A percentile compares a stretch with the other conserved stretches of the same genome.
These are phyloP conservation scores for Dryas alaskensis DNA, from an alignment of 306 rosid species.

Conservation along the genomic window DNA sequence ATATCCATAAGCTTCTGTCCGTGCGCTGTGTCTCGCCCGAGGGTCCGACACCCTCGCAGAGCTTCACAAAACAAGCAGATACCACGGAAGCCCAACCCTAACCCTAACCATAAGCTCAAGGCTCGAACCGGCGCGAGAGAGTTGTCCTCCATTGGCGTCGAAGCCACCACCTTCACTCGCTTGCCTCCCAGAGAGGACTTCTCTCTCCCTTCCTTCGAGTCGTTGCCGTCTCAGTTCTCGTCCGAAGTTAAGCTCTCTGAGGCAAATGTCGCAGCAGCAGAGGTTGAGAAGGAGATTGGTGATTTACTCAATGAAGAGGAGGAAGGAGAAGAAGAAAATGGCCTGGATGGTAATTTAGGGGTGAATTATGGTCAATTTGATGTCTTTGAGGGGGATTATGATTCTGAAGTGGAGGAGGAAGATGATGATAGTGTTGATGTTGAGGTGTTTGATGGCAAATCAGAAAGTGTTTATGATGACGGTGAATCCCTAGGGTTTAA, in stretches of 20 bases:
- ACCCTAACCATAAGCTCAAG: slow-evolving; percentile 23
- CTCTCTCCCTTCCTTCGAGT: slow-evolving; percentile 24
- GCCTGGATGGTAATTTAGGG: slow-evolving; percentile 19
- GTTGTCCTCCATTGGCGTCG: slow-evolving; percentile 45
- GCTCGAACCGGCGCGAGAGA: slow-evolving; percentile 33
- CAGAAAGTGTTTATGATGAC: slow-evolving; percentile 7
- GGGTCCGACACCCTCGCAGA: slow-evolving; percentile 37
- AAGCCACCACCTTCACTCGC: slow-evolving; percentile 82
- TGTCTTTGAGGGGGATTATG: slow-evolving; percentile 33
- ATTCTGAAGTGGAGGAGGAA: slow-evolving; percentile 35
- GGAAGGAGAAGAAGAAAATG: slow-evolving; percentile 3
- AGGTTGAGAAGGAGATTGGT: slow-evolving; percentile 25
- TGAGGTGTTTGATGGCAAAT: slow-evolving; percentile 26
- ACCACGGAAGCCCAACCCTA: slow-evolving; percentile 24
- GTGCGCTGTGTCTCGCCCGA: slow-evolving; percentile 50
- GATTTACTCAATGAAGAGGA: slow-evolving; percentile 27
- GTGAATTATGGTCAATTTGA: slow-evolving; percentile 24
- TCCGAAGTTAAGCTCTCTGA: slow-evolving; percentile 76
- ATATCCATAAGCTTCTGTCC: slow-evolving; percentile 49
- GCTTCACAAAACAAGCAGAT: slow-evolving; percentile 29
- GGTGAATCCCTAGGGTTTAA: slow-evolving; percentile 16
- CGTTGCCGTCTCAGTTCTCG: slow-evolving; percentile 13
- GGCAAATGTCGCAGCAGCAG: slow-evolving; percentile 33
- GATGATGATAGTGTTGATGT: slow-evolving; percentile 20
- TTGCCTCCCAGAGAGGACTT: slow-evolving; percentile 82